Evolutionary conservation across 208 protist genomes (phyloP), one percentile per base, ranked within the genome.

Genomic region (Tetramitus jugosus): DNA sequence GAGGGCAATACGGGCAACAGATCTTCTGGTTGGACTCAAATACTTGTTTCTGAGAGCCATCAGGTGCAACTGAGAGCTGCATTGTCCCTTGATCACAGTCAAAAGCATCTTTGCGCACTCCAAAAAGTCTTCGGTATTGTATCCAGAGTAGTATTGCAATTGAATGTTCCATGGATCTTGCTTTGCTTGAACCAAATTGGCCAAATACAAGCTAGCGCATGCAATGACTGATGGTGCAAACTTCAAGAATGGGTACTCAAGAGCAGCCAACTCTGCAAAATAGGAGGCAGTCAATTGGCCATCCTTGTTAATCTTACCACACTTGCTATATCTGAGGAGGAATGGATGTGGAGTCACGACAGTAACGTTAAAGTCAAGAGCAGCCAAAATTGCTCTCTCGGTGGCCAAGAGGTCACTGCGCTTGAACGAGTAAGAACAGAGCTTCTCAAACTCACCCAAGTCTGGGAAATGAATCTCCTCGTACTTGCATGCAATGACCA

Each of bases 361-460:
- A 14, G 91, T 94, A 52, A 96, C 84, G 31, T 91, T 89, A 80
- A 94, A 95, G 43, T 84, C 81, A 23, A 96, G 84, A 17, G 83
- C 83, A 46, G 84, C 80, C 78, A 93, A 92, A 53, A 96, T 88
- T 65, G 46, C 64, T 23, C 89, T 84, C 83, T 95, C 93, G 91
- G 95, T 96, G 67, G 81, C 76, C 31, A 94, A 87, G 45, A 95
- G 87, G 78, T 97, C 91, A 40, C 91, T 87, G 6, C 89, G 84
- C n/a, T 90, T 92, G 83, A 95, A 97, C 14, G 92, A 94, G 86
- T 94, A 94, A 52, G 92, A 91, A 74, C 86, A 91, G 78, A 97
- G 94, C 86, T 95, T 89, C 56, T 95, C 92, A 69, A 92, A 96
- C 79, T 96, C 92, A 80, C 93, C 89, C 75, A 95, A 87, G 64